phyloP scores from a whole-genome alignment of 352 stramenopile species.

The Phytophthora citrophthora region DNA sequence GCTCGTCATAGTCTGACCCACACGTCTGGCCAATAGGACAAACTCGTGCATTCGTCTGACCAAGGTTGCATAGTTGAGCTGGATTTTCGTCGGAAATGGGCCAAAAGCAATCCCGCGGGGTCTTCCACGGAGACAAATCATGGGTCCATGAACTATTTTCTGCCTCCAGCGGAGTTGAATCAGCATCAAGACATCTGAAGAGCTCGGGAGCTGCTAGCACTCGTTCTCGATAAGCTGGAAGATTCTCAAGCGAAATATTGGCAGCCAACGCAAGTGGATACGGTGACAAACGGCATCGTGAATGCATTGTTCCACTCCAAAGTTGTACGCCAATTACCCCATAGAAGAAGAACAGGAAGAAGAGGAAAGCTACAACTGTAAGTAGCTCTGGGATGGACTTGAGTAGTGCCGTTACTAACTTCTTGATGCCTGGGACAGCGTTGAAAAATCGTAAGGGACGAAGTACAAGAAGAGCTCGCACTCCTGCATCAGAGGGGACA shows the following conservation, averaged over 20 bases:
- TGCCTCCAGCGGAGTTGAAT: conserved; percentile 38
- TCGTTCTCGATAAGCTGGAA: conserved; percentile 38
- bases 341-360: conserved; percentile 88
- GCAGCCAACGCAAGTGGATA: conserved; percentile 62
- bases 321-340: conserved; percentile 85
- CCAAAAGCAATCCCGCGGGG: conserved; percentile 86
- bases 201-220: conserved; percentile 42
- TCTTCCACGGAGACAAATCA: conserved; percentile 58
- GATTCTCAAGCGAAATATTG: conserved; percentile 29
- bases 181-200: conserved; percentile 43
- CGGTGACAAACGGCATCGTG: conserved; percentile 73
- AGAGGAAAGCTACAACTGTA: conserved; percentile 81
- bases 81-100: conserved; percentile 78
- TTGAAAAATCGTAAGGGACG: conserved; percentile 65
- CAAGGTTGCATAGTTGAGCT: neutral
- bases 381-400: conserved; percentile 78
- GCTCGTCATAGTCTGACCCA: conserved; percentile 68
- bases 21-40: conserved; percentile 38
- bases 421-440: conserved; percentile 76
- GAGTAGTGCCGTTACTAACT: conserved; percentile 81
- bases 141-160: conserved; percentile 46
- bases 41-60: no score
- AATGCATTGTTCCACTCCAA: conserved; percentile 71
- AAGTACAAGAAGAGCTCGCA: conserved; percentile 65
- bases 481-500: conserved; percentile 64